phyloP scores from a whole-genome alignment of 139 green algal species.

The Pseudopediastrum boryanum region DNA sequence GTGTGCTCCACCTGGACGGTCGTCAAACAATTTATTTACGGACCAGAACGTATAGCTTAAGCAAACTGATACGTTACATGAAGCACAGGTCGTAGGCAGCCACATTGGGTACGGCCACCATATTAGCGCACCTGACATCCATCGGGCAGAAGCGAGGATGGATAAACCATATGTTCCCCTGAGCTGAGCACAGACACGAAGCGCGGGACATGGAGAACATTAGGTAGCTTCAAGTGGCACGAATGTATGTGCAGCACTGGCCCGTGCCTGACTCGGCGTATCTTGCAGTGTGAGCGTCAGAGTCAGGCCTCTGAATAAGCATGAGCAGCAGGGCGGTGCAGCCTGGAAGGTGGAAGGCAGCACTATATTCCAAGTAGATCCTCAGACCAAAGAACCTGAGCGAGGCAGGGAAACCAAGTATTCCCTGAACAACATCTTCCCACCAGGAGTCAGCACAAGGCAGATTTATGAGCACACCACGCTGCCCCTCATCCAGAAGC shows the following conservation, averaged over 20 bases:
- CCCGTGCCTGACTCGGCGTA: no score
- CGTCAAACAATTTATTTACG: background rate
- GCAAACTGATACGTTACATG: background rate
- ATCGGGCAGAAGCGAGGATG: background rate
- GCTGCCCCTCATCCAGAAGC: constrained; percentile 68
- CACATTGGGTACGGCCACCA: background rate
- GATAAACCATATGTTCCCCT: background rate
- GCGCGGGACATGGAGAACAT: constrained; percentile 34
- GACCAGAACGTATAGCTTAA: background rate
- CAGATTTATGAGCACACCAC: constrained; percentile 78
- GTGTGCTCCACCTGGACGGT: no score
- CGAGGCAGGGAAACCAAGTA: constrained; percentile 62
- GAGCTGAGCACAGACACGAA: background rate
- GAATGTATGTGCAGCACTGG: background rate
- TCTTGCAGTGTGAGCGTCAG: constrained; percentile 81
- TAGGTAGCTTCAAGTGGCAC: background rate
- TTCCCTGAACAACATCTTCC: constrained; percentile 82
- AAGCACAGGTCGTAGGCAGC: background rate
- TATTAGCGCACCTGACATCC: background rate
- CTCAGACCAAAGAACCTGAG: constrained; percentile 35
- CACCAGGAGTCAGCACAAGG: constrained; percentile 54
- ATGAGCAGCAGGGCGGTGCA: constrained; percentile 61
- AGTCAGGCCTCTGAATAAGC: constrained; percentile 79
- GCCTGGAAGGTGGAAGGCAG: constrained; percentile 76
- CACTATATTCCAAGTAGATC: constrained; percentile 53